These are phyloP conservation scores for Fusarium sp. DNA, from an alignment of 2,329 filamentous ascomycete genomes.

Conservation along the genomic window DNA sequence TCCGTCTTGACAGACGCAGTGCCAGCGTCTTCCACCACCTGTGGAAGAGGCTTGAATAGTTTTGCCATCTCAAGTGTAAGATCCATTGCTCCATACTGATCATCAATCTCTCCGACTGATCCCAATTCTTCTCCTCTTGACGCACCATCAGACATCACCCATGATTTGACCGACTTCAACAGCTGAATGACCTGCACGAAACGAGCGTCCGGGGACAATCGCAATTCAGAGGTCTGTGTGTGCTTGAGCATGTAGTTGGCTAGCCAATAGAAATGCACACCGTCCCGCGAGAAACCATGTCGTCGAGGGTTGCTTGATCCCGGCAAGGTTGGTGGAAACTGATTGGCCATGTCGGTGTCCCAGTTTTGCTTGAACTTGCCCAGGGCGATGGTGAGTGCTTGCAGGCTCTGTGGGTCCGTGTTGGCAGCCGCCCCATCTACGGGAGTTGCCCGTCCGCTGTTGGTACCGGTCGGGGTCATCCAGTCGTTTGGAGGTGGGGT, in stretches of 20 bases:
- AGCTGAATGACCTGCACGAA: conserved; percentile 71
- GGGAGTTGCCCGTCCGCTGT: conserved; percentile 60
- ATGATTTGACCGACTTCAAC: conserved; percentile 69
- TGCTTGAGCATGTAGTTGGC: conserved; percentile 74
- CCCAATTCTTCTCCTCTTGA: conserved; percentile 75
- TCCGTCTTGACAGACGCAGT: conserved; percentile 58
- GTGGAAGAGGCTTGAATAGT: conserved; percentile 73
- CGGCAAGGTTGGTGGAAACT: conserved; percentile 68
- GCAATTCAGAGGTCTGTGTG: conserved; percentile 64
- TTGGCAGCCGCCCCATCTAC: conserved; percentile 52
- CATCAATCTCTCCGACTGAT: conserved; percentile 76
- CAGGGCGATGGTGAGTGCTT: conserved; percentile 67
- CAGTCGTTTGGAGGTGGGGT: conserved; percentile 72
- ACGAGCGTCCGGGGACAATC: conserved; percentile 68
- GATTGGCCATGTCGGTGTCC: conserved; percentile 76
- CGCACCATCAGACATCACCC: conserved; percentile 73
- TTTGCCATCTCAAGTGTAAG: conserved; percentile 78
- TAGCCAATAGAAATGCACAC: conserved; percentile 79
- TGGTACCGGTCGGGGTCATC: conserved; percentile 58
- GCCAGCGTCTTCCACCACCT: conserved; percentile 57
- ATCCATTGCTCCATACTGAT: conserved; percentile 72
- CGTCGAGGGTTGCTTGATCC: conserved; percentile 66
- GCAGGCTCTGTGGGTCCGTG: conserved; percentile 60
- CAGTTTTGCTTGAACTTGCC: conserved; percentile 80
- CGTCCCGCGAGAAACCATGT: conserved; percentile 78